These are phyloP conservation scores for Aspergillus candidus DNA, from an alignment of 2,329 filamentous ascomycete genomes.

Conservation along the genomic window DNA sequence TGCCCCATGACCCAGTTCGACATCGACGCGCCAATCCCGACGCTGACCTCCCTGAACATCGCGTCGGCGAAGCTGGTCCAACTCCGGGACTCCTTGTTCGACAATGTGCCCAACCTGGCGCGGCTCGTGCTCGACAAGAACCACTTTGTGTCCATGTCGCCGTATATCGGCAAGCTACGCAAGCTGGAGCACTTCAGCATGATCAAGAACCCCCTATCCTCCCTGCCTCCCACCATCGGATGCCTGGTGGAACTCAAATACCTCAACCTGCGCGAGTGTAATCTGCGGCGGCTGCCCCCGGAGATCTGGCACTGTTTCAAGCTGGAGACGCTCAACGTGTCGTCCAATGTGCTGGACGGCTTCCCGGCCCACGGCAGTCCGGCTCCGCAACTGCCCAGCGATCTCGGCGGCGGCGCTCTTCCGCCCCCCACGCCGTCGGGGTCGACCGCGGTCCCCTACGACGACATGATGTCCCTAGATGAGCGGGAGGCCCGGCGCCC, in stretches of 20 bases:
- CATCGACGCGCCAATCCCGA: slow-evolving; percentile 67
- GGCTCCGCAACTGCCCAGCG: slow-evolving; percentile 59
- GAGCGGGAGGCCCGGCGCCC: slow-evolving; percentile 63
- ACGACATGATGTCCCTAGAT: slow-evolving; percentile 66
- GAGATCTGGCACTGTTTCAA: slow-evolving; percentile 96
- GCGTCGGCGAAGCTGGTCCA: slow-evolving; percentile 87
- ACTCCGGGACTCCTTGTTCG: slow-evolving; percentile 78
- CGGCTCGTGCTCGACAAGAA: slow-evolving; percentile 90
- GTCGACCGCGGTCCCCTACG: slow-evolving; percentile 63
- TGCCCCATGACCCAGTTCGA: slow-evolving; percentile 95
- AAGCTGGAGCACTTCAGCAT: slow-evolving; percentile 89
- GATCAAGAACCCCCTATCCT: slow-evolving; percentile 80
- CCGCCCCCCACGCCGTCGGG: slow-evolving; percentile 44
- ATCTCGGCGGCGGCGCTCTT: slow-evolving; percentile 34
- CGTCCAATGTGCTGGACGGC: slow-evolving; percentile 82
- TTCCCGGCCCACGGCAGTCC: slow-evolving; percentile 75
- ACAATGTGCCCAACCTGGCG: slow-evolving; percentile 78
- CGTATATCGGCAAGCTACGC: slow-evolving; percentile 74
- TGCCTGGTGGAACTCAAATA: slow-evolving; percentile 77
- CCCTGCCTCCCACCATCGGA: slow-evolving; percentile 80
- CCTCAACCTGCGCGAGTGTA: slow-evolving; percentile 88
- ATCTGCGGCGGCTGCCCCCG: slow-evolving; percentile 77
- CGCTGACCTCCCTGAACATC: slow-evolving; percentile 78
- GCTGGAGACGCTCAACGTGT: slow-evolving; percentile 87
- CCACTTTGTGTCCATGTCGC: slow-evolving; percentile 84